Base-by-base conservation (phyloP, 768 basidiomycete genomes). In the Butyriboletus loyo region DNA sequence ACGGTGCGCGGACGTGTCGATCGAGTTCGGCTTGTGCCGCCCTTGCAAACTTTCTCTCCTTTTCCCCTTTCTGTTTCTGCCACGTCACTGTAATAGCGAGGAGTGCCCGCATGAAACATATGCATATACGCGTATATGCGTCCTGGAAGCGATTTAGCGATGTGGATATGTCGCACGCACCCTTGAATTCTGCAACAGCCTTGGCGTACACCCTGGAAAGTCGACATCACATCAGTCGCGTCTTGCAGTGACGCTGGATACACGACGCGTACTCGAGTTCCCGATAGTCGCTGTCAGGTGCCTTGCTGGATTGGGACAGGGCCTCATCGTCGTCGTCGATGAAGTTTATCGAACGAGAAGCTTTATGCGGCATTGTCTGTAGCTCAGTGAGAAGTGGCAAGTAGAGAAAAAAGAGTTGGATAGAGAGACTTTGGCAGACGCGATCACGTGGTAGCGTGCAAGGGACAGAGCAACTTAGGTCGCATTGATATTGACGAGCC, bases 161-260 rank as follows among this genome's bases (percentile, higher is more conserved):
- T 0, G 31, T 17, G 27, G 27, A 17, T 28, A 4, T 25, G 15
- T 41, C 10, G 27, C 1, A 56, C 61, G 49, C 6, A 71, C 68
- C 57, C 49, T 69, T 69, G 56, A 69, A 69, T 32, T 69, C 68
- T 17, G 65, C 61, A 10, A 67, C 67, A 7, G 69, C 61, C 30
- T 45, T 67, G 5, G 69, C 65, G 13, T 67, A 71, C n/a, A 52
- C 25, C 37, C 69, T 69, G 36, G 9, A 15, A 15, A 28, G 17
- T 22, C 14, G 35, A 11, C 13, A 1, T 2, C 8, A n/a, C 1
- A 19, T 50, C 25, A 25, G 46, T 45, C 43, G 30, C 17, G 30
- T 28, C 7, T 25, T 8, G 34, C 13, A 14, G n/a, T 7, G 38
- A 8, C 9, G 2, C 10, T 22, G 17, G 14, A 28, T 27, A 9